Conservation (phyloP, 305 asterid genomes). For the Fraxinus nigra region DNA sequence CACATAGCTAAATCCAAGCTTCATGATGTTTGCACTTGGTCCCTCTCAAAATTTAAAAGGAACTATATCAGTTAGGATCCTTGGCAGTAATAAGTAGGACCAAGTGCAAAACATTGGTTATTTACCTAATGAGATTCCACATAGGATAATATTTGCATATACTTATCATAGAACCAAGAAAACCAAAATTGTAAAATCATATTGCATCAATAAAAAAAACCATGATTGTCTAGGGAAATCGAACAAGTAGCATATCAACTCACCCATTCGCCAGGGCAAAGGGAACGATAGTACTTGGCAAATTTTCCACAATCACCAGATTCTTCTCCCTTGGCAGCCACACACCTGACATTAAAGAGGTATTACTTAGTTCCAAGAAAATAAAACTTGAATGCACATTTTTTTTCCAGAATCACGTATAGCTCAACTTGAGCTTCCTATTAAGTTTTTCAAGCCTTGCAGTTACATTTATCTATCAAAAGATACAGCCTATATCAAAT, state of each 20-base stretch:
- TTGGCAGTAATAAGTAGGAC: not conserved
- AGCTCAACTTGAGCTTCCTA: not conserved
- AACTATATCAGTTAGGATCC: too few species aligned
- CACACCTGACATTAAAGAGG: slow-evolving; percentile 46
- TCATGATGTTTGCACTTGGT: too few species aligned
- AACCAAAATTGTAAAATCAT: not conserved
- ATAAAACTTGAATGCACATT: not conserved
- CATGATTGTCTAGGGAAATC: not conserved
- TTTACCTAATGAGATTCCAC: not conserved
- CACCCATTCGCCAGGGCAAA: too few species aligned
- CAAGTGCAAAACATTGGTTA: not conserved
- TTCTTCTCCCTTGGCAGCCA: slow-evolving; percentile 73
- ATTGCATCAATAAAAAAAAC: not conserved
- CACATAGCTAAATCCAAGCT: too few species aligned
- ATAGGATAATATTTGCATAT: not conserved
- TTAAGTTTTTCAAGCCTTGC: not conserved
- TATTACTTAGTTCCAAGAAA: not conserved
- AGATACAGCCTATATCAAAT: not conserved
- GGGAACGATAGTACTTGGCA: slow-evolving; percentile 76
- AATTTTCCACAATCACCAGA: slow-evolving; percentile 61
- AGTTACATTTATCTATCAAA: not conserved
- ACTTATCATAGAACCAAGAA: not conserved
- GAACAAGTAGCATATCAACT: slow-evolving; percentile 25
- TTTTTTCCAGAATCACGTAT: not conserved
- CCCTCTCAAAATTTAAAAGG: too few species aligned